A percentile compares a stretch with the other conserved stretches of the same genome.
These are phyloP conservation scores for Colletotrichum scovillei DNA, from an alignment of 2,329 filamentous ascomycete species.

Conservation along the genomic window DNA sequence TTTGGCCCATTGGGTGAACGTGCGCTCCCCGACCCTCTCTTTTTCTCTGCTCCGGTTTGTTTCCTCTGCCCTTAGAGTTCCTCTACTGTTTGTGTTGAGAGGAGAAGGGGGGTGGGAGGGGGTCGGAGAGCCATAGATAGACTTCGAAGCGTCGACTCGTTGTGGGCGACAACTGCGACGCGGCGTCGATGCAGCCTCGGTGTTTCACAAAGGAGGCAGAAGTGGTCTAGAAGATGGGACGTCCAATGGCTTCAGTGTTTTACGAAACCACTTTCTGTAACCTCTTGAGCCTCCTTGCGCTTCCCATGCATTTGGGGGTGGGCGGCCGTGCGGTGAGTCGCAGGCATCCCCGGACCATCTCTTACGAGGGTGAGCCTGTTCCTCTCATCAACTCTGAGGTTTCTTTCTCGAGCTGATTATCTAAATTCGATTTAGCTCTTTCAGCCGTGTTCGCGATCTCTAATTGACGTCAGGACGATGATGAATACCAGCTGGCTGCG, in stretches of 20 bases:
- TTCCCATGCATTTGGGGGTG: constrained; percentile 10
- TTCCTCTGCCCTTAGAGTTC: background rate
- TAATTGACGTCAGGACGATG: constrained; percentile 27
- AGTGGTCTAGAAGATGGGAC: constrained; percentile 25
- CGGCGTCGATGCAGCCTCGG: constrained; percentile 11
- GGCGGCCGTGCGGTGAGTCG: constrained; percentile 23
- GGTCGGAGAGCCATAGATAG: constrained; percentile 5
- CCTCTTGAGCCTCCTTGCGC: constrained; percentile 9
- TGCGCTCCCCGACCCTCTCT: constrained; percentile 3
- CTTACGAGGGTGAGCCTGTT: background rate
- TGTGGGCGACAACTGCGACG: constrained; percentile 10
- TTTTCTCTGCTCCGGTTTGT: background rate
- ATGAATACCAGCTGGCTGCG: constrained; percentile 9
- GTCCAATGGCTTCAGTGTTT: constrained; percentile 21
- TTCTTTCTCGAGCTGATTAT: background rate
- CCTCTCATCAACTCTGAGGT: background rate
- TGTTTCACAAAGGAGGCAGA: constrained; percentile 17
- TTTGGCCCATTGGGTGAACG: constrained; percentile 8
- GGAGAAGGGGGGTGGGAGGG: background rate
- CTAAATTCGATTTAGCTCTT: background rate
- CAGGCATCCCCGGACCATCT: background rate
- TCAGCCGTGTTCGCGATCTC: background rate
- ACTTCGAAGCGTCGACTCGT: background rate
- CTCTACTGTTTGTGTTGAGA: background rate
- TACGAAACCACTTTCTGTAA: constrained; percentile 31